Evolutionary conservation across 192 early-diverging fungal species (phyloP).

Genomic region (Coemansia sp.): DNA sequence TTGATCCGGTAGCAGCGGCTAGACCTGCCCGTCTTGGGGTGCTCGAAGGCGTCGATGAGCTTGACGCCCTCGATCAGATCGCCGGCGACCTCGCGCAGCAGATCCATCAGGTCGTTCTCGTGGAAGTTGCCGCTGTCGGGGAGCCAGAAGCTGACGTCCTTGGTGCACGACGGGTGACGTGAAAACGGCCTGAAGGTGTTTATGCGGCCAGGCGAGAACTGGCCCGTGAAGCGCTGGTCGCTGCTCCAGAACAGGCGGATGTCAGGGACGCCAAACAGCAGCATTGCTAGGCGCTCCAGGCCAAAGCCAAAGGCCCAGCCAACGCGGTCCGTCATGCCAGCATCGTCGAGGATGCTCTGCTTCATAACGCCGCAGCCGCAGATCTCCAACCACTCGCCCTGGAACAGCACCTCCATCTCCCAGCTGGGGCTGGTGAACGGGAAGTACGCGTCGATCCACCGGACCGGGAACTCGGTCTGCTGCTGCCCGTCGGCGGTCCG

Average conservation of each 20-base stretch:
- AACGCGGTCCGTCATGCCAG: constrained; percentile 65
- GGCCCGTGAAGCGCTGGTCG: constrained; percentile 77
- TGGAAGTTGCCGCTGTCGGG: constrained; percentile 57
- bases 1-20: constrained; percentile 91
- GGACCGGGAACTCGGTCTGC: constrained; percentile 59
- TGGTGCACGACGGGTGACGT: constrained; percentile 85
- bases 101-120: constrained; percentile 91
- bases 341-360: constrained; percentile 71
- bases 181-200: constrained; percentile 80
- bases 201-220: constrained; percentile 69
- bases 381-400: constrained; percentile 92
- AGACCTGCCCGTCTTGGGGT: constrained; percentile 75
- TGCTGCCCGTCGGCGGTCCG: not conserved
- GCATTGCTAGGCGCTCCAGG: constrained; percentile 92
- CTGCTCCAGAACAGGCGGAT: constrained; percentile 94
- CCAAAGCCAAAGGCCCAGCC: constrained; percentile 99
- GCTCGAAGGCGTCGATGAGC: constrained; percentile 83
- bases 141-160: constrained; percentile 94
- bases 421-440: constrained; percentile 95
- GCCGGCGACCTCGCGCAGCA: constrained; percentile 86
- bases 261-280: constrained; percentile 90
- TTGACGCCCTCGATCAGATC: constrained; percentile 88
- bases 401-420: constrained; percentile 94
- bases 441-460: constrained; percentile 93
- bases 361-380: constrained; percentile 89